phyloP scores from a whole-genome alignment of 2,329 filamentous ascomycete species.

The Beauveria pseudobassiana region DNA sequence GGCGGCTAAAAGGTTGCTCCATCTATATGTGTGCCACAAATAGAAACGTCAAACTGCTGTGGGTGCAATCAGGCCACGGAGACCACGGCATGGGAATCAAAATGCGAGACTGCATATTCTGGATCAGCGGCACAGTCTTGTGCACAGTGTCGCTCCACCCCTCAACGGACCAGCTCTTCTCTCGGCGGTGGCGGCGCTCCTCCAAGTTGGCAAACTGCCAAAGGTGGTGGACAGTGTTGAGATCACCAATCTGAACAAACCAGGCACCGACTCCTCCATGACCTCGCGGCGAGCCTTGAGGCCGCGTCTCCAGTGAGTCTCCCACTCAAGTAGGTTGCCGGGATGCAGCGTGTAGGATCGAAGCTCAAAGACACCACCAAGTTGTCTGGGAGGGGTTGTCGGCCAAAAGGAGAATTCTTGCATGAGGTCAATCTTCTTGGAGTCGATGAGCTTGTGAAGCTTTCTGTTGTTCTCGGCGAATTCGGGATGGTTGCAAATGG shows the following conservation, averaged over 20 bases:
- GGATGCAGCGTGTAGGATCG: slow-evolving; percentile 95
- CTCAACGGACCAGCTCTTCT: slow-evolving; percentile 91
- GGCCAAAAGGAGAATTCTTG: slow-evolving; percentile 99
- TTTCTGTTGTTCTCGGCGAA: slow-evolving; percentile 77
- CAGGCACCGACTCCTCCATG: slow-evolving; percentile 97
- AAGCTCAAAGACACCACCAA: slow-evolving; percentile 91
- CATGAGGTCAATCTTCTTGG: slow-evolving; percentile 88
- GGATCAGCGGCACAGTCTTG: slow-evolving; percentile 95
- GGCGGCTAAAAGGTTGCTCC: slow-evolving; percentile 1
- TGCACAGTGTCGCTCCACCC: slow-evolving; percentile 97
- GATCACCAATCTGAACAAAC: slow-evolving; percentile 96
- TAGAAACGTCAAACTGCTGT: not conserved
- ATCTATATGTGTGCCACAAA: slow-evolving; percentile 8
- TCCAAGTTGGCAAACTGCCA: slow-evolving; percentile 98
- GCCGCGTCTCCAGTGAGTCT: slow-evolving; percentile 93
- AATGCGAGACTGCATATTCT: slow-evolving; percentile 91
- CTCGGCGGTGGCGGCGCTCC: slow-evolving; percentile 80
- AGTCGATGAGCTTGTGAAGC: slow-evolving; percentile 75
- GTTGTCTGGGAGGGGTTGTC: slow-evolving; percentile 78
- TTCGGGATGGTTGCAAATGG: slow-evolving; percentile 74
- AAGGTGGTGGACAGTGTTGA: slow-evolving; percentile 95
- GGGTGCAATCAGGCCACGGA: slow-evolving; percentile 57
- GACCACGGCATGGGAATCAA: slow-evolving; percentile 95
- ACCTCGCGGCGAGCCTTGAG: slow-evolving; percentile 87
- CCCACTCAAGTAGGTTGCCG: slow-evolving; percentile 94